Base-by-base conservation (phyloP, 1,284 basidiomycete species). In the Kwoniella shivajii region DNA sequence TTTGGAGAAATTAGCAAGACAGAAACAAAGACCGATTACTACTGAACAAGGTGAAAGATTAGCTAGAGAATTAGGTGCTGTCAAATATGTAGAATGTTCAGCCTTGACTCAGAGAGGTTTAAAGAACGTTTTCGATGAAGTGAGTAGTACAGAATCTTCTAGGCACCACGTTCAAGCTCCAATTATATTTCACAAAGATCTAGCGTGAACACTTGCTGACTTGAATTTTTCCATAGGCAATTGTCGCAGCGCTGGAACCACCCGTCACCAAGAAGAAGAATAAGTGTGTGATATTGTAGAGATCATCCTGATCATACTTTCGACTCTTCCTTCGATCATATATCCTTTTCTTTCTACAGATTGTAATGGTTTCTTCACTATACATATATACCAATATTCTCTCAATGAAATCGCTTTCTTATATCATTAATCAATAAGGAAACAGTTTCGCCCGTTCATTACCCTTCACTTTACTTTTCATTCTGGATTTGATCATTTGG, bases 61-160 rank as follows among this genome's bases (percentile, higher is more conserved):
- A 69, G 94, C 95, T 36, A 83, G 91, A 77, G 96, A 99, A 73
- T 83, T 99, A 50, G 94, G 94, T 39, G 95, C 94, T 34, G 93
- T 99, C 79, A 99, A 98, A 80, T 99, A 97, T 78, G 94, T 98
- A 58, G 95, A 99, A 81, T 99, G 96, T 81, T 98, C 94, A 57
- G 96, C 95, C 48, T 81, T 99, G 80, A 99, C 96, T 67, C 95
- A 99, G 84, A 93, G 94, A 83, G 95, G 96, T 7, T 81, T 99
- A 78, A 99, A 99, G 89, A 98, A 98, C 78, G 95, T 99, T 59
- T 99, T 99, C 79, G 95, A 99, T 79, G 96, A 99, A 88, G 92
- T 90, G 77, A 76, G 86, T 82, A n/a, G n/a, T n/a, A n/a, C n/a
- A n/a, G n/a, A n/a, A n/a, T n/a, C n/a, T n/a, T n/a, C n/a, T n/a